Conservation (phyloP, 805 yeast genomes). For the Barnettozyma californica region DNA sequence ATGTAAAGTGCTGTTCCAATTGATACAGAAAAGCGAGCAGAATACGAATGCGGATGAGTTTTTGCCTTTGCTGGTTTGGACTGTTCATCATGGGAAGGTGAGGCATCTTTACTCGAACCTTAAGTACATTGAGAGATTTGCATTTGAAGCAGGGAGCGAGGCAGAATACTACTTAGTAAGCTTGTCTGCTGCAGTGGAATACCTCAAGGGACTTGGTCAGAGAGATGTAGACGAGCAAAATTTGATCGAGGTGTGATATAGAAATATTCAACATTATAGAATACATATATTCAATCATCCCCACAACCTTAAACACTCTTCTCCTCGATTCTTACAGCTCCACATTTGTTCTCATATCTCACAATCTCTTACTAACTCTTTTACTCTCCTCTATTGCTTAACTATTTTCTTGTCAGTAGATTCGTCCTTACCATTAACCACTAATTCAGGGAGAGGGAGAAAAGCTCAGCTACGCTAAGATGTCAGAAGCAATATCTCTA, state of each 20-base stretch:
- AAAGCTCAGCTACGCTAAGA: no score
- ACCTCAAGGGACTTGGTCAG: slow-evolving; percentile 50
- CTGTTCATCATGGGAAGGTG: slow-evolving; percentile 66
- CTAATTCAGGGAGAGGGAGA: no score
- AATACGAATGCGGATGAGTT: slow-evolving; percentile 89
- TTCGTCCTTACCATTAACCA: no score
- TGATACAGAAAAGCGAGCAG: slow-evolving; percentile 59
- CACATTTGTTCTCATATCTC: no score
- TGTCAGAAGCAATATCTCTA: no score
- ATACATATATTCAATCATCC: no score
- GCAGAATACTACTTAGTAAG: slow-evolving; percentile 87
- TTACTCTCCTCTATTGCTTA: no score
- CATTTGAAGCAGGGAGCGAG: slow-evolving; percentile 78
- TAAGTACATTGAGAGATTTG: slow-evolving; percentile 77
- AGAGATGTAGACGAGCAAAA: neutral
- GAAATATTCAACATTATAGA: neutral
- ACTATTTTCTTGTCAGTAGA: no score
- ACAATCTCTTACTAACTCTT: no score
- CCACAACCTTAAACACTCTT: no score
- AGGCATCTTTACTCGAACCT: slow-evolving; percentile 68
- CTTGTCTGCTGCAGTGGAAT: slow-evolving; percentile 82
- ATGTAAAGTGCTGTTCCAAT: slow-evolving; percentile 88
- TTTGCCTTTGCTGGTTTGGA: slow-evolving; percentile 81
- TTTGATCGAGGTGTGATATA: neutral
- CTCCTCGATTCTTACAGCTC: no score